Base-by-base conservation (phyloP, 1,284 basidiomycete genomes). In the Ustilago loliicola region DNA sequence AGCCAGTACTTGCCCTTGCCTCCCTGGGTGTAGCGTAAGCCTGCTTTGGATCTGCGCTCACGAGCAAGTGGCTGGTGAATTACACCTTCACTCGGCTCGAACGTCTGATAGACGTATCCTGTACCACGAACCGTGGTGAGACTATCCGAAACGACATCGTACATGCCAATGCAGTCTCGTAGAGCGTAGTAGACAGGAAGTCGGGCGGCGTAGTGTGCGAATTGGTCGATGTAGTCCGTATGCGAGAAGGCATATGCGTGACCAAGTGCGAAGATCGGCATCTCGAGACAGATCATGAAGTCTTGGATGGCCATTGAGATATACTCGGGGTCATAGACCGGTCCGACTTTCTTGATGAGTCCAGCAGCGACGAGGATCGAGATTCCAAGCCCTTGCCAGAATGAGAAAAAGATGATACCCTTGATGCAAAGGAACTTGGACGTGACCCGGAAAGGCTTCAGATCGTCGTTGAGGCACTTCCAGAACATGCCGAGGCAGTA, bases 231-330 rank as follows among this genome's bases (percentile, higher is more conserved):
- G 61, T 83, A 86, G 61, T 86, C 84, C 25, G 71, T 72, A 40
- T 81, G 79, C 11, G 80, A 81, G 86, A 96, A 96, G 30, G 94
- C 94, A 81, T 92, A 95, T 87, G 92, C 90, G 87, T 99, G 97
- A 1, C 94, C 93, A 54, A 98, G 89, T 0, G 97, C 96, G 84
- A 99, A 99, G 68, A 98, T 88, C 0, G 96, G 96, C 96, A 99
- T 98, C 88, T 99, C 96, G 67, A 97, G 89, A 87, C 95, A 97
- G 81, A 98, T 94, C 54, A 85, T 74, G 11, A 80, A 74, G 40
- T 85, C 84, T 53, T 85, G 83, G 34, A 85, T 60, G 3, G 83
- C 83, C 32, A 84, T 60, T 19, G 83, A 82, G 40, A 85, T 72
- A 63, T 83, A 82, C 7, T 96, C 94, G n/a, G 89, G 89, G 86